phyloP scores from a whole-genome alignment of 2,329 filamentous ascomycete species.

The Ceratocystis cubensis region DNA sequence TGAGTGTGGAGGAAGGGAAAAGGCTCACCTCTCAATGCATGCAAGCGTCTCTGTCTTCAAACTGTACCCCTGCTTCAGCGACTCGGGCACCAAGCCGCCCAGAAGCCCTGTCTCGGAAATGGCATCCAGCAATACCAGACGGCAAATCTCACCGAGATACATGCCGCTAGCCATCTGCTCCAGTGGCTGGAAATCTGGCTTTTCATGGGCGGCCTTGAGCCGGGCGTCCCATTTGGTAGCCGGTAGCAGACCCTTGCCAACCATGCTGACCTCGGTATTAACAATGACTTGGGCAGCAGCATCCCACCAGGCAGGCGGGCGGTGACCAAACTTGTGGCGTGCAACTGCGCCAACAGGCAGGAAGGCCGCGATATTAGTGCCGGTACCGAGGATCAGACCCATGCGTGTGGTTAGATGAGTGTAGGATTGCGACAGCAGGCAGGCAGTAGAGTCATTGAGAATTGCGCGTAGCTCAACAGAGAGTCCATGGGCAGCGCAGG shows the following conservation, averaged over 20 bases:
- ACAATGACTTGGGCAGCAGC: constrained; percentile 50
- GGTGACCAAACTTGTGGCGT: constrained; percentile 42
- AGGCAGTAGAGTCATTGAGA: constrained; percentile 56
- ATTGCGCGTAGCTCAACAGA: constrained; percentile 47
- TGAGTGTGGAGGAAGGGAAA: not conserved
- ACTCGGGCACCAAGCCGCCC: constrained; percentile 44
- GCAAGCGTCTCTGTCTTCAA: constrained; percentile 50
- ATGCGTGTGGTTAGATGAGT: constrained; percentile 46
- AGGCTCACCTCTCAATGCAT: constrained; percentile 42
- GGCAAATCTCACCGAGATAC: constrained; percentile 54
- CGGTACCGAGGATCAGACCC: constrained; percentile 54
- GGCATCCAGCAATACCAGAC: constrained; percentile 46
- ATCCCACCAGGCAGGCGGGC: constrained; percentile 44
- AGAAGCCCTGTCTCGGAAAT: constrained; percentile 42
- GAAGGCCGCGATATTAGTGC: constrained; percentile 53
- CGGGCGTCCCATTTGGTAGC: constrained; percentile 48
- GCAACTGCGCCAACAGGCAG: constrained; percentile 46
- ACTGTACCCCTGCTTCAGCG: constrained; percentile 41
- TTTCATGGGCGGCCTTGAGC: constrained; percentile 40
- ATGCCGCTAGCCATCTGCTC: constrained; percentile 52
- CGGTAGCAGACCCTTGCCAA: constrained; percentile 46
- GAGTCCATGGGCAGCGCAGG: constrained; percentile 40
- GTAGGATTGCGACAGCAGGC: constrained; percentile 52
- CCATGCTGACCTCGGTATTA: constrained; percentile 57
- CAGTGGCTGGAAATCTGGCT: constrained; percentile 49